Base-by-base conservation (phyloP, 352 stramenopile species). In the Globisporangium cystogenes region DNA sequence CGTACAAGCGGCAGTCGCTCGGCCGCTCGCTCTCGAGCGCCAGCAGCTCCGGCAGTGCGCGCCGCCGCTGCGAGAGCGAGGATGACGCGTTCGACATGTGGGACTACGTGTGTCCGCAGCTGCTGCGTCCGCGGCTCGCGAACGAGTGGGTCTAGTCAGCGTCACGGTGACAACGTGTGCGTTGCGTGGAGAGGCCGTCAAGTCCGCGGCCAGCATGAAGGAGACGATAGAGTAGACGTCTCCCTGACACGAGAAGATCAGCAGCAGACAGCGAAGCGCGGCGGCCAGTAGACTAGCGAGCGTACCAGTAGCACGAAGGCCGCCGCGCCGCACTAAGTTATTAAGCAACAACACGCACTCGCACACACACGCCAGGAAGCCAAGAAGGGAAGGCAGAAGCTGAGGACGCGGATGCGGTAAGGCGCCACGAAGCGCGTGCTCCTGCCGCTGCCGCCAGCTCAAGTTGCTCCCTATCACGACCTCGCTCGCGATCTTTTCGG, bases 91-190 rank as follows among this genome's bases (percentile, higher is more conserved):
- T 83, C 53, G 72, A 80, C 27, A 71, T 83, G 62, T 83, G 72
- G 72, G 72, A 83, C 49, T 83, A 80, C 45, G 66, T 83, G 33
- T 79, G 69, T 55, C 70, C 70, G 3, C 68, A 76, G 49, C 60
- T 75, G 36, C 54, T 70, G 37, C 70, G 72, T 10, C 67, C 55
- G 14, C 39, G 47, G 33, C 72, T 65, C 46, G 57, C 62, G 31
- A 83, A 80, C 46, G 72, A 80, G 57, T 83, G 72, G 72, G 39
- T 83, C 40, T 83, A 48, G 33, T 14, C 7, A 16, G 20, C 8
- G 24, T 29, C 23, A 15, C 41, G 15, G 39, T 59, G 55, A 63
- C 23, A 52, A 35, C 23, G 12, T 31, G 23, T 18, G 48, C 24
- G 37, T 24, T 43, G 37, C 37, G n/a, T 23, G 37, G 37, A 20